These are phyloP conservation scores for Colletotrichum liaoningense DNA, from an alignment of 2,329 filamentous ascomycete genomes.

Conservation along the genomic window DNA sequence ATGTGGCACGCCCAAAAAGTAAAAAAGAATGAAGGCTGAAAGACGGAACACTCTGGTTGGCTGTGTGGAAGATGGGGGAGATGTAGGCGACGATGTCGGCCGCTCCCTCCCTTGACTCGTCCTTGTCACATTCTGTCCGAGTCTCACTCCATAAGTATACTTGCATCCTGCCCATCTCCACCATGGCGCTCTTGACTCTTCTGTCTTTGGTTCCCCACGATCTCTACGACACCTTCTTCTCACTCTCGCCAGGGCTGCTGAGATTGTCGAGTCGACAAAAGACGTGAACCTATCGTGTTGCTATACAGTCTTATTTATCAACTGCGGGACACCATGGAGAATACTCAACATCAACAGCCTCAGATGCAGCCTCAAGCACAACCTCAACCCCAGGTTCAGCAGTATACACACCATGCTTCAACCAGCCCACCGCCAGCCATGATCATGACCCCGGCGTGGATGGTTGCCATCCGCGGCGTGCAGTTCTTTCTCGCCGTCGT, in stretches of 20 bases:
- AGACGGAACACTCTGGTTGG: not conserved
- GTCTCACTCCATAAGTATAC: conserved; percentile 27
- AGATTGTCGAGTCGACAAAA: not conserved
- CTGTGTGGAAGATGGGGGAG: not conserved
- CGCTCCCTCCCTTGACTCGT: conserved; percentile 23
- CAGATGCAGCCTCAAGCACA: conserved; percentile 2
- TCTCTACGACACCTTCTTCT: not conserved
- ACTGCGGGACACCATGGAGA: conserved; percentile 4
- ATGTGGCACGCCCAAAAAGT: not conserved
- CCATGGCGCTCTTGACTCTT: not conserved
- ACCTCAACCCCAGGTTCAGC: not conserved
- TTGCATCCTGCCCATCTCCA: not conserved
- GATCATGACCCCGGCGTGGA: conserved; percentile 55
- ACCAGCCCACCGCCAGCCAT: conserved; percentile 38
- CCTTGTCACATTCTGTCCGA: not conserved
- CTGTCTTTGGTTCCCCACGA: not conserved
- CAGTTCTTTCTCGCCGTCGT: conserved; percentile 56
- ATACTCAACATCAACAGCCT: conserved; percentile 4
- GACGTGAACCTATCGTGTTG: not conserved
- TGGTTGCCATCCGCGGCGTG: conserved; percentile 52
- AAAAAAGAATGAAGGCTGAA: not conserved
- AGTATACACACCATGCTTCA: not conserved
- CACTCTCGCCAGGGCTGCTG: not conserved
- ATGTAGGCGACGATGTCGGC: conserved; percentile 1
- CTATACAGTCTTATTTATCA: not conserved